phyloP scores from a whole-genome alignment of 306 rosid species.

The Sophora flavescens region DNA sequence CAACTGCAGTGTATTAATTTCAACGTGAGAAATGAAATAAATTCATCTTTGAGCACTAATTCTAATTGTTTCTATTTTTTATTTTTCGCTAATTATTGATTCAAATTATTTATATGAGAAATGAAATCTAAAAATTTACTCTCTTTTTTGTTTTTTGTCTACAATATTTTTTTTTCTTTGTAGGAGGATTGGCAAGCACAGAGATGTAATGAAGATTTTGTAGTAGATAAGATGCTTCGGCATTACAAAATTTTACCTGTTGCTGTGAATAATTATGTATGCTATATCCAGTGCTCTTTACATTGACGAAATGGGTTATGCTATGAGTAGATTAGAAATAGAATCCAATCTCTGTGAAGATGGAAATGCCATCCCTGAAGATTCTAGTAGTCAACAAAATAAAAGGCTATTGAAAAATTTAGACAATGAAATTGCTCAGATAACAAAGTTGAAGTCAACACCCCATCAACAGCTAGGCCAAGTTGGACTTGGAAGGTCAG shows the following conservation, averaged over 20 bases:
- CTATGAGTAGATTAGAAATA: conserved; percentile 77
- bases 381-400: conserved; percentile 50
- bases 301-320: conserved; percentile 77
- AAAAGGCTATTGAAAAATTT: conserved; percentile 47
- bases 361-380: conserved; percentile 49
- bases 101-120: conserved; percentile 2
- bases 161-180: conserved; percentile 14
- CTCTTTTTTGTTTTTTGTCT: conserved; percentile 20
- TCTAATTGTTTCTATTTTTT: background rate
- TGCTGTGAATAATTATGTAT: conserved; percentile 58
- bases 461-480: conserved; percentile 65
- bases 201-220: conserved; percentile 51
- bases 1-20: conserved; percentile 31
- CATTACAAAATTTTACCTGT: conserved; percentile 36
- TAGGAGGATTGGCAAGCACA: conserved; percentile 52
- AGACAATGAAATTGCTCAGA: conserved; percentile 83
- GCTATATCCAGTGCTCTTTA: conserved; percentile 48
- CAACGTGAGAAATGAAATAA: conserved; percentile 7
- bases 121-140: conserved; percentile 11
- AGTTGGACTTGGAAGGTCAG: conserved; percentile 62
- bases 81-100: background rate
- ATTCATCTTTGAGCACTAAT: conserved; percentile 27
- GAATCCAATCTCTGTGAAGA: conserved; percentile 61
- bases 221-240: conserved; percentile 45
- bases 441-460: conserved; percentile 72